phyloP scores from a whole-genome alignment of 352 stramenopile genomes.

The Phytophthora capsici region DNA sequence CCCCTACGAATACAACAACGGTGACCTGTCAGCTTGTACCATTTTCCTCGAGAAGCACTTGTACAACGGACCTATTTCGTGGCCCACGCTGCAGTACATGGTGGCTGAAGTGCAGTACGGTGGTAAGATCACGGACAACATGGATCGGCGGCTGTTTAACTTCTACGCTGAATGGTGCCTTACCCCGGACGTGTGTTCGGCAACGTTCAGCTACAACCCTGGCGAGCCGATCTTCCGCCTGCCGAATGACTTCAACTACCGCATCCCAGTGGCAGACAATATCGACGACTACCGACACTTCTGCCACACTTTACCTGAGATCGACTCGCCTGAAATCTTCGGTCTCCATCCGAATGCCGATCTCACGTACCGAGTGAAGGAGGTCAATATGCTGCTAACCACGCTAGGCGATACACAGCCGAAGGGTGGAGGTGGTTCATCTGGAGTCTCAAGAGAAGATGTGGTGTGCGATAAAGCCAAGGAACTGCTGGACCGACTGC shows the following conservation, averaged over 20 bases:
- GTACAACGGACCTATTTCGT: constrained; percentile 98
- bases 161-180: constrained; percentile 98
- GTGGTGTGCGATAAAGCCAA: constrained; percentile 96
- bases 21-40: constrained; percentile 97
- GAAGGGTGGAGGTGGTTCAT: constrained; percentile 91
- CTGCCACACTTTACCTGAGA: constrained; percentile 95
- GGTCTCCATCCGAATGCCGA: constrained; percentile 98
- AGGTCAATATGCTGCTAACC: constrained; percentile 94
- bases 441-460: constrained; percentile 94
- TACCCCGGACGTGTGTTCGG: constrained; percentile 80
- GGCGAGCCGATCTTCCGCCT: constrained; percentile 95
- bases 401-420: constrained; percentile 97
- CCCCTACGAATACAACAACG: constrained; percentile 99
- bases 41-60: constrained; percentile 99
- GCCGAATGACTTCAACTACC: constrained; percentile 97
- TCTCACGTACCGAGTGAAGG: constrained; percentile 97
- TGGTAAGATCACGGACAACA: constrained; percentile 99
- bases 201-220: constrained; percentile 96
- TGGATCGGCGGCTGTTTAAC: constrained; percentile 97
- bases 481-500: constrained; percentile 94
- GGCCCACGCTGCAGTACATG: constrained; percentile 99
- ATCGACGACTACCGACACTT: constrained; percentile 97
- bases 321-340: constrained; percentile 99
- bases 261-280: constrained; percentile 91
- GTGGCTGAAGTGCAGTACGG: constrained; percentile 98